phyloP scores from a whole-genome alignment of 441 rosid species.

The Cnidoscolus chayamansa region DNA sequence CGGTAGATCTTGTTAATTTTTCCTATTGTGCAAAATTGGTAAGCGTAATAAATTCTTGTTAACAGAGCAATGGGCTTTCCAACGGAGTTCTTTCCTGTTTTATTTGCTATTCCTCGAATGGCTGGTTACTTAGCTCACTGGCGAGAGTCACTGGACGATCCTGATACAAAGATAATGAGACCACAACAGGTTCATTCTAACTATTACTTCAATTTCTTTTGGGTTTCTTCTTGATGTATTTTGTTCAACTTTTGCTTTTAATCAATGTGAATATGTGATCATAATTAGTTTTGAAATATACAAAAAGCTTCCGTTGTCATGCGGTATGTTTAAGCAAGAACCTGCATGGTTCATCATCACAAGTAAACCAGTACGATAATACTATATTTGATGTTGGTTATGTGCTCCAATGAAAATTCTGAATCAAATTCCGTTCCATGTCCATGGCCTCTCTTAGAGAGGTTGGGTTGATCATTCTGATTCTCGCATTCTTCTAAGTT shows the following conservation, averaged over 20 bases:
- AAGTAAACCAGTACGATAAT: neutral
- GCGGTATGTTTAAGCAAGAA: too few relatives aligned
- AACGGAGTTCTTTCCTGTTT: conserved; percentile 87
- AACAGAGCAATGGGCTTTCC: conserved; percentile 99
- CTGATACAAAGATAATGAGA: conserved; percentile 96
- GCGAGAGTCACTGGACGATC: conserved; percentile 97
- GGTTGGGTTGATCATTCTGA: neutral
- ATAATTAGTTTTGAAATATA: too few relatives aligned
- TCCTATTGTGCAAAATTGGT: neutral
- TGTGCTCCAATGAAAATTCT: neutral
- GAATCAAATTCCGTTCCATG: neutral
- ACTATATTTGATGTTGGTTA: neutral
- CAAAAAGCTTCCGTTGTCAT: too few relatives aligned
- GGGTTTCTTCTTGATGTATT: neutral
- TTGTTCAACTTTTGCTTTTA: neutral
- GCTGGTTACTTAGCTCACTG: conserved; percentile 97
- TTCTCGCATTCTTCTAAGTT: too few relatives aligned
- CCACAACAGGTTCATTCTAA: conserved; percentile 72
- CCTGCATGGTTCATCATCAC: neutral
- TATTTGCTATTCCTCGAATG: conserved; percentile 97
- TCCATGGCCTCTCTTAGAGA: neutral
- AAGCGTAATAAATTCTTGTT: conserved; percentile 1
- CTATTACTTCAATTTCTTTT: neutral
- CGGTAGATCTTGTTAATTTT: neutral
- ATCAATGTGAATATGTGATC: neutral